Evolutionary conservation across 2,329 filamentous ascomycete species (phyloP).

Genomic region (Sclerotinia glacialis): DNA sequence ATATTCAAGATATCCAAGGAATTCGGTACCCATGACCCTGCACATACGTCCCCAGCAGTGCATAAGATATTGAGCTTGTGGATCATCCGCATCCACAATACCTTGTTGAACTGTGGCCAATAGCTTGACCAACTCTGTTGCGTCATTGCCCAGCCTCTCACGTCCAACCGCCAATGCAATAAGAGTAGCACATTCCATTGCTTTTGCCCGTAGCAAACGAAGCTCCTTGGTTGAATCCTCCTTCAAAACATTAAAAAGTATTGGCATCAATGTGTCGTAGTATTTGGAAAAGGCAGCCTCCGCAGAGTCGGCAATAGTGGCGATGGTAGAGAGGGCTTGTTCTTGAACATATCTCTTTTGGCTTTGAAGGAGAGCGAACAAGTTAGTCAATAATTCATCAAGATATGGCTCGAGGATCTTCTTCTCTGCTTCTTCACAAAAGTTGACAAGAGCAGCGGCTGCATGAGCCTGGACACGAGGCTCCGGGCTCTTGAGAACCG

Average conservation of each 20-base stretch:
- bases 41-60: conserved; percentile 99
- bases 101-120: conserved; percentile 81
- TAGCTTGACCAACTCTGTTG: conserved; percentile 80
- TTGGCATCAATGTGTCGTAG: conserved; percentile 93
- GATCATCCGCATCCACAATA: conserved; percentile 89
- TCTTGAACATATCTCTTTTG: conserved; percentile 96
- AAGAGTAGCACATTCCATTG: conserved; percentile 97
- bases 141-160: conserved; percentile 84
- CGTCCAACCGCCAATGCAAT: conserved; percentile 95
- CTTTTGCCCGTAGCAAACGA: conserved; percentile 86
- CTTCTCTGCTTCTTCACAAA: conserved; percentile 97
- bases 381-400: conserved; percentile 77
- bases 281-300: conserved; percentile 94
- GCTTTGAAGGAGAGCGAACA: conserved; percentile 85
- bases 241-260: conserved; percentile 84
- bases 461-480: conserved; percentile 95
- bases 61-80: conserved; percentile 93
- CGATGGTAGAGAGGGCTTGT: conserved; percentile 95
- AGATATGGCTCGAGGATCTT: conserved; percentile 88
- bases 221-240: conserved; percentile 93
- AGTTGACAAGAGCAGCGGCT: conserved; percentile 96
- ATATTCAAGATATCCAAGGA: conserved; percentile 84
- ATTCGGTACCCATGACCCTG: conserved; percentile 84
- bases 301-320: conserved; percentile 96
- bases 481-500: conserved; percentile 84